Percentiles rank a stretch among this genome's conserved stretches.
These are phyloP conservation scores for Oenanthe sinensis DNA, from an alignment of 129 eudicot genomes.

Conservation along the genomic window DNA sequence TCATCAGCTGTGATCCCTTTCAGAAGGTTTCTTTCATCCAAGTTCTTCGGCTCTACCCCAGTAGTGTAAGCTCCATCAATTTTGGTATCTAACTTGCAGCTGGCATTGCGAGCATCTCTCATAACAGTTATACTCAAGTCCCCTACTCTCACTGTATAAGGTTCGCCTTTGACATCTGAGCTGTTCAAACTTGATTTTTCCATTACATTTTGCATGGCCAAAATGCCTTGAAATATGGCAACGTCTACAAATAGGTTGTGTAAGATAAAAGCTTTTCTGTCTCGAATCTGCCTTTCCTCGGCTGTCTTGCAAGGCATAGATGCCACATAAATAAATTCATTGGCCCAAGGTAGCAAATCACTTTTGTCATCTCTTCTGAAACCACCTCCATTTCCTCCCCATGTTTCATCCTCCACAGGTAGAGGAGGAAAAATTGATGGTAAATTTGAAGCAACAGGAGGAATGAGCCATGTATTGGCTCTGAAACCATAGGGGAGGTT, in stretches of 20 bases:
- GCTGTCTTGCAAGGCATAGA: slow-evolving; percentile 95
- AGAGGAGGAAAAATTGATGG: slow-evolving; percentile 82
- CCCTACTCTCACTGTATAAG: slow-evolving; percentile 59
- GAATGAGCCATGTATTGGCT: slow-evolving; percentile 99
- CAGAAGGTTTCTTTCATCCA: slow-evolving; percentile 74
- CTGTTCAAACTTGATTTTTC: slow-evolving; percentile 26
- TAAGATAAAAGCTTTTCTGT: slow-evolving; percentile 86
- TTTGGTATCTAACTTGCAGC: slow-evolving; percentile 90
- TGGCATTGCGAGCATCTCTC: slow-evolving; percentile 73
- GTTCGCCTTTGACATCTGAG: slow-evolving; percentile 30
- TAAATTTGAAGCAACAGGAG: slow-evolving; percentile 77
- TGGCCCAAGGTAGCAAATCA: slow-evolving; percentile 82
- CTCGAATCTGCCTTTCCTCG: slow-evolving; percentile 92
- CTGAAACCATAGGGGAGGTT: slow-evolving; percentile 95
- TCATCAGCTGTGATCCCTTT: slow-evolving; percentile 99
- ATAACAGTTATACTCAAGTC: slow-evolving; percentile 67
- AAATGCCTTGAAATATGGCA: slow-evolving; percentile 84
- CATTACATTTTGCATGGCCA: slow-evolving; percentile 56
- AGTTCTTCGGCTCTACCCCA: slow-evolving; percentile 53
- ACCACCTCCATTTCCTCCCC: slow-evolving; percentile 99
- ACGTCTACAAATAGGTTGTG: slow-evolving; percentile 94
- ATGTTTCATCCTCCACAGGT: slow-evolving; percentile 84
- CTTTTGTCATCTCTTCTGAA: slow-evolving; percentile 85
- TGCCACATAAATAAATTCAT: slow-evolving; percentile 65
- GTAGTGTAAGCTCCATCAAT: slow-evolving; percentile 81